Evolutionary conservation across 306 rosid species (phyloP), one percentile per base, ranked within the genome.

Genomic region (Pyrus communis): DNA sequence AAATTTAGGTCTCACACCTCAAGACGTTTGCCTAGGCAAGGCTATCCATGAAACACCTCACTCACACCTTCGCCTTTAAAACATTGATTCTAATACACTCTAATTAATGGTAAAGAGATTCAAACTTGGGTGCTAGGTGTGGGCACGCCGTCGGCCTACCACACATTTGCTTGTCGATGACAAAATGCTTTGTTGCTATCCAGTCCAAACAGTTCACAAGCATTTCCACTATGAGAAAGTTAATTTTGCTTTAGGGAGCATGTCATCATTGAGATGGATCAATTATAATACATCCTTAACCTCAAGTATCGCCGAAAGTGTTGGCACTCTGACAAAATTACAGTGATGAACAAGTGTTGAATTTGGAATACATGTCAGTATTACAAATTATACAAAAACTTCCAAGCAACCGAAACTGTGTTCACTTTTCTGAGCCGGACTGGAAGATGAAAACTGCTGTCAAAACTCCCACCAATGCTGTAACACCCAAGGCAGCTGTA

Each of bases 371-470:
- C 73, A 51, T 69, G 30, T 69, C 72, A 7, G 74, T 80, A 67
- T 72, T 70, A 78, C 77, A 73, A 79, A 77, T 84, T 75, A 65
- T 86, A 78, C 89, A 82, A 66, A 58, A 57, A 76, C 70, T 33
- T 33, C 23, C 18, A 7, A 14, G 3, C 74, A 73, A 76, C 77
- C 79, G 40, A 40, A 67, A 65, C 11, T n/a, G 27, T 42, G 58
- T 65, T 86, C 86, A 95, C 73, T 78, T 85, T 80, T 90, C 80
- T 57, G 98, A 87, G 74, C 97, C 97, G 63, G 99, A 95, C 79
- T 95, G 99, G 85, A 90, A 95, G 84, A 92, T 95, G 71, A 94
- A 92, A 75, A 92, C 80, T 46, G 96, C 96, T 0, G 95, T 92
- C 84, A 94, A 85, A 79, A 92, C 82, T 49, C 99, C 97, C 59